phyloP scores from a whole-genome alignment of 345 rosid genomes.

The Acer negundo region DNA sequence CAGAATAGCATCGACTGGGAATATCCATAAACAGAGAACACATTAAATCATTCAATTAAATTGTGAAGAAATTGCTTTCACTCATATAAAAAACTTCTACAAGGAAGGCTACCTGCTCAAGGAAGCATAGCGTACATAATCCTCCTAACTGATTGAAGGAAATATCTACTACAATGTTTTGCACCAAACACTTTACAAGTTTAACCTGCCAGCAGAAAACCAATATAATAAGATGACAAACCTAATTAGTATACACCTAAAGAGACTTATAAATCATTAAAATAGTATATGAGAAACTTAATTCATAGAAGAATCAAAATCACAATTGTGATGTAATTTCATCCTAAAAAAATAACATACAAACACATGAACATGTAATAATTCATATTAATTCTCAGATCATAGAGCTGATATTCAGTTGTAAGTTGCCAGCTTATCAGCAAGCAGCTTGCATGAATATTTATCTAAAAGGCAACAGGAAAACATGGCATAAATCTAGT shows the following conservation, averaged over 20 bases:
- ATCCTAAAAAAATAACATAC: conserved; percentile 7
- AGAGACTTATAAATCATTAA: conserved; percentile 1
- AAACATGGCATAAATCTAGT: background rate
- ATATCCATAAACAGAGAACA: background rate
- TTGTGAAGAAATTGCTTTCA: background rate
- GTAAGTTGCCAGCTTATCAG: background rate
- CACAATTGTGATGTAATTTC: background rate
- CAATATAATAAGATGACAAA: conserved; percentile 20
- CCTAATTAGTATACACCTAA: background rate
- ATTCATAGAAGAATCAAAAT: background rate
- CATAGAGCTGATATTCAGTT: background rate
- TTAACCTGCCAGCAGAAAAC: conserved; percentile 64
- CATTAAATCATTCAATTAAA: background rate
- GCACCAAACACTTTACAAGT: conserved; percentile 83
- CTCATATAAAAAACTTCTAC: conserved; percentile 13
- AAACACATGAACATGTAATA: background rate
- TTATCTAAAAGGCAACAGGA: background rate
- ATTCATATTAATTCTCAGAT: background rate
- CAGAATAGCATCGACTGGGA: background rate
- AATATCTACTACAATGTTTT: conserved; percentile 84
- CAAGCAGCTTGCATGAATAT: background rate
- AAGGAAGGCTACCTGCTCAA: conserved; percentile 68
- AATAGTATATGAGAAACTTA: background rate
- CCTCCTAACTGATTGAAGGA: conserved; percentile 94
- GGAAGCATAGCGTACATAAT: conserved; percentile 82